Conservation (phyloP, 2,329 filamentous ascomycete species). For the Seiridium unicorne region DNA sequence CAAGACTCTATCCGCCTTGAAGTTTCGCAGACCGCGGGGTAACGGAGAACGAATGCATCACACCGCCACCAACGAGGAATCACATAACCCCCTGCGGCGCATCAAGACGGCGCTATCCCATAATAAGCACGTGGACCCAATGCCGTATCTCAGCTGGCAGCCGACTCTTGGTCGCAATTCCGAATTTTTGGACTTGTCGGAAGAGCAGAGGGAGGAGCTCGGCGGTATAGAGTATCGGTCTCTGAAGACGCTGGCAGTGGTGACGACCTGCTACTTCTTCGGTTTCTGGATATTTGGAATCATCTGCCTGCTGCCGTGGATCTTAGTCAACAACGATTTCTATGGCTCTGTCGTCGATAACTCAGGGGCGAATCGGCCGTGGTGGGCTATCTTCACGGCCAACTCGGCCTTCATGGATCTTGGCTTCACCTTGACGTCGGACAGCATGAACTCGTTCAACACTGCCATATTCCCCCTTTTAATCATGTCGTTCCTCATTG, state of each 20-base stretch:
- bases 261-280: slow-evolving; percentile 78
- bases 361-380: slow-evolving; percentile 64
- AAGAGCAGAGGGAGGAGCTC: slow-evolving; percentile 90
- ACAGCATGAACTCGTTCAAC: slow-evolving; percentile 92
- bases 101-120: slow-evolving; percentile 57
- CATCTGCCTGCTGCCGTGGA: slow-evolving; percentile 77
- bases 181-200: slow-evolving; percentile 81
- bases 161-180: slow-evolving; percentile 93
- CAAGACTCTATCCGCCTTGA: slow-evolving; percentile 38
- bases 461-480: slow-evolving; percentile 73
- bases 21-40: slow-evolving; percentile 41
- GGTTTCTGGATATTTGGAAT: slow-evolving; percentile 79
- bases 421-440: slow-evolving; percentile 87
- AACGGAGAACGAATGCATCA: slow-evolving; percentile 36
- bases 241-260: slow-evolving; percentile 77
- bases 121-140: slow-evolving; percentile 51
- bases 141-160: slow-evolving; percentile 92
- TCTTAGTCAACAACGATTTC: slow-evolving; percentile 55
- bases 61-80: slow-evolving; percentile 26
- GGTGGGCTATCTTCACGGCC: slow-evolving; percentile 92
- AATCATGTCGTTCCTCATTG: slow-evolving; percentile 79
- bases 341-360: slow-evolving; percentile 66
- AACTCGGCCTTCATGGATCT: slow-evolving; percentile 91
- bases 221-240: slow-evolving; percentile 96
- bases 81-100: slow-evolving; percentile 41